phyloP scores from a whole-genome alignment of 2,329 filamentous ascomycete species.

The Arthrobotrys pseudoclavata region DNA sequence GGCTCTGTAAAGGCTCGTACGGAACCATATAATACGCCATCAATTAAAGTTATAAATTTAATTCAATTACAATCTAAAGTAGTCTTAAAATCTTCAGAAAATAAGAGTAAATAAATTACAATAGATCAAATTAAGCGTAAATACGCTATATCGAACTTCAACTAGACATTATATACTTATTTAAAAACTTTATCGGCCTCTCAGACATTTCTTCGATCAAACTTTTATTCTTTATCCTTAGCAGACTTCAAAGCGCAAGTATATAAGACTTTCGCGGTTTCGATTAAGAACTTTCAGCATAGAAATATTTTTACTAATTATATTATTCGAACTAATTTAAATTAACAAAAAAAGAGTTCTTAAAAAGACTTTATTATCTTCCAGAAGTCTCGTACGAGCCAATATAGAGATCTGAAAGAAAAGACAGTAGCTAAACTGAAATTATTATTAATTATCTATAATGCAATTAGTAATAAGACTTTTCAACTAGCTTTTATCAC shows the following conservation, averaged over 20 bases:
- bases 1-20: background rate
- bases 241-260: background rate
- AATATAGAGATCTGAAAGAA: conserved; percentile 13
- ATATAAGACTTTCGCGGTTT: background rate
- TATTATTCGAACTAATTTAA: conserved; percentile 12
- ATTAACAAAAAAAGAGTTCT: background rate
- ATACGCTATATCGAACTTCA: conserved; percentile 1
- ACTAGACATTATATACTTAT: conserved; percentile 1
- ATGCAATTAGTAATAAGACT: conserved; percentile 20
- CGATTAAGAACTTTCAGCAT: conserved; percentile 5
- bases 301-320: conserved; percentile 16
- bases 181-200: background rate
- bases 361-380: conserved; percentile 12
- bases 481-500: conserved; percentile 1
- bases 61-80: background rate
- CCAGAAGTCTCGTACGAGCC: background rate
- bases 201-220: background rate
- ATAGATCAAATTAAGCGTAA: background rate
- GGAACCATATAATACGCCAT: background rate
- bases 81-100: conserved; percentile 4
- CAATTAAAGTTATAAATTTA: background rate
- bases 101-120: conserved; percentile 6
- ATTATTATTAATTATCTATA: conserved; percentile 12
- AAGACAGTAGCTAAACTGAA: conserved; percentile 6
- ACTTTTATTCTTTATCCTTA: conserved; percentile 7